Percentiles rank a stretch among this genome's conserved stretches.
Evolutionary conservation across 148 eudicot species (phyloP).

Genomic region (Chenopodium berlandieri): DNA sequence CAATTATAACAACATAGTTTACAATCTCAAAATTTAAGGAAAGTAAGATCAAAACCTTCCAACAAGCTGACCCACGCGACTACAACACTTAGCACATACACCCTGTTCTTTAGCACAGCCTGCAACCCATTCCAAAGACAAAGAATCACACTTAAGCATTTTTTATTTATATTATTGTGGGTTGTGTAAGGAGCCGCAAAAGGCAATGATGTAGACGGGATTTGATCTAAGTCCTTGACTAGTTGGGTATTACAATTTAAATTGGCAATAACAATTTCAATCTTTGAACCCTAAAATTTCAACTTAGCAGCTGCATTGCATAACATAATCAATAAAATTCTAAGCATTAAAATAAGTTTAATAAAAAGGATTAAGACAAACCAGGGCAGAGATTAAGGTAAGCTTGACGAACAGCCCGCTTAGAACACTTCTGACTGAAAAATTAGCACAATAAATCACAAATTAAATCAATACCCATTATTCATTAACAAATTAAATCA

Average conservation of each 20-base stretch:
- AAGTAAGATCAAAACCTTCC: conserved; percentile 56
- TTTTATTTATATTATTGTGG: too few species aligned
- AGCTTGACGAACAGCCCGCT: conserved; percentile 89
- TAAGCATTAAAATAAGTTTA: background rate
- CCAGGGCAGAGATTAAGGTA: conserved; percentile 82
- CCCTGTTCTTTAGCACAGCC: conserved; percentile 92
- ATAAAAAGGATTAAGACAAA: conserved; percentile 33
- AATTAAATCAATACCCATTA: conserved; percentile 15
- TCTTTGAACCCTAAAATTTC: too few species aligned
- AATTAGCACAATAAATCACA: background rate
- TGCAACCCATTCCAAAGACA: conserved; percentile 26
- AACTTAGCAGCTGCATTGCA: background rate
- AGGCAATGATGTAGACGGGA: background rate
- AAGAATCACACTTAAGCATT: background rate
- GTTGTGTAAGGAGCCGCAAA: background rate
- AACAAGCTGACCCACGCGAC: conserved; percentile 54
- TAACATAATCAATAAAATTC: background rate
- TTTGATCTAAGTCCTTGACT: too few species aligned
- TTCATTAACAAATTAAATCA: background rate
- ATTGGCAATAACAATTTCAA: background rate
- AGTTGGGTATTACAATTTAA: background rate
- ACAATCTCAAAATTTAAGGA: background rate
- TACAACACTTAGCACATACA: conserved; percentile 87
- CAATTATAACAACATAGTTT: background rate
- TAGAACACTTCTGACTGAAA: conserved; percentile 75